These are phyloP conservation scores for Populus tremula DNA, from an alignment of 345 rosid species.

Conservation along the genomic window DNA sequence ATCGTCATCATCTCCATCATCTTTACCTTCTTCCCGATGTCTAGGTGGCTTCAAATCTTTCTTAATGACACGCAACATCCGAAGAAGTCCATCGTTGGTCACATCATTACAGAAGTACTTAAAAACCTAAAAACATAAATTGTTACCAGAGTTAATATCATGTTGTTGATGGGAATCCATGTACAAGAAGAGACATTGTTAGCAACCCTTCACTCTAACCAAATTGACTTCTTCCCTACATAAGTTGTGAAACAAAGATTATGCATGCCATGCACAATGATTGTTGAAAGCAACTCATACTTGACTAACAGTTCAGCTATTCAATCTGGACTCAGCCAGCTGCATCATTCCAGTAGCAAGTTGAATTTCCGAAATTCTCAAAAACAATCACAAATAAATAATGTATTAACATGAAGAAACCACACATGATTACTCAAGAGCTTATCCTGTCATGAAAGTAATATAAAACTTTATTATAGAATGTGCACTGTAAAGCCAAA, in stretches of 20 bases:
- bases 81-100: constrained; percentile 69
- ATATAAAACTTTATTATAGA: background rate
- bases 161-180: background rate
- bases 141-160: background rate
- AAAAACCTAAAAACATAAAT: constrained; percentile 61
- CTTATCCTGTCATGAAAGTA: background rate
- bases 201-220: background rate
- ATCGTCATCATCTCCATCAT: constrained; percentile 60
- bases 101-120: constrained; percentile 72
- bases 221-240: background rate
- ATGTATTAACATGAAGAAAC: background rate
- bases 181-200: background rate
- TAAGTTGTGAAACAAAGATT: background rate
- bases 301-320: background rate
- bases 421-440: background rate
- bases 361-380: background rate
- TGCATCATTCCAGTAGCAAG: background rate
- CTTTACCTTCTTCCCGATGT: constrained; percentile 56
- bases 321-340: background rate
- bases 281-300: background rate
- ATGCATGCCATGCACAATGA: background rate
- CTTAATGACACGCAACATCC: constrained; percentile 83
- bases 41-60: constrained; percentile 89
- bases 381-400: background rate
- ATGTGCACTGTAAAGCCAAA: background rate